These are phyloP conservation scores for Apophysomyces elegans DNA, from an alignment of 371 early-diverging fungal genomes.

Conservation along the genomic window DNA sequence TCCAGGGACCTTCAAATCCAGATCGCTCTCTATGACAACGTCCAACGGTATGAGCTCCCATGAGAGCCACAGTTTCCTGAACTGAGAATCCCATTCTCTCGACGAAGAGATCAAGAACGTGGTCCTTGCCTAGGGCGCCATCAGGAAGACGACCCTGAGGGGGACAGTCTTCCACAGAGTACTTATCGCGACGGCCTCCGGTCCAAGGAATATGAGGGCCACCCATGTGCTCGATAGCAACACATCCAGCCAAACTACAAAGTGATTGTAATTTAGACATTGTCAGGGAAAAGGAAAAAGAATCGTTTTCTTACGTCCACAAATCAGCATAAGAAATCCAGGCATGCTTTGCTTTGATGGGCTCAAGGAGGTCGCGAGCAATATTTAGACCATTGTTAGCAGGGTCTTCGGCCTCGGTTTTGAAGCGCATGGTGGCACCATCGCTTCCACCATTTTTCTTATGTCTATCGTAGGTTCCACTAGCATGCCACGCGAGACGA, in stretches of 20 bases:
- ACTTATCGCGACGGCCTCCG: constrained; percentile 77
- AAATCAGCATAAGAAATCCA: constrained; percentile 86
- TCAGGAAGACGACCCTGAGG: constrained; percentile 89
- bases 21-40: constrained; percentile 84
- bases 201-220: constrained; percentile 83
- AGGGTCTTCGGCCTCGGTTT: constrained; percentile 69
- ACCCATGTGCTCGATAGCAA: constrained; percentile 82
- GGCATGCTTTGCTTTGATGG: constrained; percentile 84
- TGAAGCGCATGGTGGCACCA: constrained; percentile 81
- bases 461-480: constrained; percentile 79
- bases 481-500: constrained; percentile 86
- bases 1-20: constrained; percentile 92
- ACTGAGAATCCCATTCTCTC: constrained; percentile 78
- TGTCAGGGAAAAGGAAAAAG: neutral
- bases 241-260: constrained; percentile 76
- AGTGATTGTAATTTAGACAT: constrained; percentile 49
- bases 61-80: constrained; percentile 81
- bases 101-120: constrained; percentile 78
- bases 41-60: constrained; percentile 90
- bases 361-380: constrained; percentile 83
- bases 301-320: constrained; percentile 70
- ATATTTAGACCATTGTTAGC: constrained; percentile 84
- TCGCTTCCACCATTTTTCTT: constrained; percentile 78
- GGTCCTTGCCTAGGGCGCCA: constrained; percentile 72
- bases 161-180: constrained; percentile 58